phyloP scores from a whole-genome alignment of 805 yeast genomes.

The Martiniozyma abietophila region DNA sequence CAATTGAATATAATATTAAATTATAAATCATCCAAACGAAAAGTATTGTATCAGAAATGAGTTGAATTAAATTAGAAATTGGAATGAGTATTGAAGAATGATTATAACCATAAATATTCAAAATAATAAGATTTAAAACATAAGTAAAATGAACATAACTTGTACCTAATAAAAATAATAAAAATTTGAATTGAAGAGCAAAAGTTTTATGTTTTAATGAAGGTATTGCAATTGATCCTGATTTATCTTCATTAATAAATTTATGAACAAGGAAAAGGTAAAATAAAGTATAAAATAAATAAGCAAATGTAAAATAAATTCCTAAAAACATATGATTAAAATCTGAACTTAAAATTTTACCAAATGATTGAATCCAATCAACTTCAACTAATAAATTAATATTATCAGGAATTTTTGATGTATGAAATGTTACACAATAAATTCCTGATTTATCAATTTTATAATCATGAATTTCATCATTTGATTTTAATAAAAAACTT shows the following conservation, averaged over 20 bases:
- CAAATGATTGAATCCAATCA: slow-evolving; percentile 28
- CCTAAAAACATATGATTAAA: slow-evolving; percentile 20
- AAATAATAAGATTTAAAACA: slow-evolving; percentile 11
- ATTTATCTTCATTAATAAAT: slow-evolving; percentile 11
- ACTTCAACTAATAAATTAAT: slow-evolving; percentile 15
- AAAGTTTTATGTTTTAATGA: slow-evolving; percentile 15
- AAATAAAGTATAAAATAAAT: slow-evolving; percentile 11
- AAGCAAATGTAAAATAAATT: slow-evolving; percentile 16
- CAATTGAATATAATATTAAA: slow-evolving; percentile 23
- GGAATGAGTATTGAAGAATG: slow-evolving; percentile 15
- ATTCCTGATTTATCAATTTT: slow-evolving; percentile 16
- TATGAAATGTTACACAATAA: slow-evolving; percentile 22
- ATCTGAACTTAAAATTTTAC: slow-evolving; percentile 23
- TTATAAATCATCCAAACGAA: slow-evolving; percentile 27
- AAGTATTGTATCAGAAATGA: slow-evolving; percentile 19
- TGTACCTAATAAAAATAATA: slow-evolving; percentile 15
- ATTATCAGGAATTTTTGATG: slow-evolving; percentile 11
- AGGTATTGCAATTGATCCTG: slow-evolving; percentile 16
- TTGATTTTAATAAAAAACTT: slow-evolving; percentile 11
- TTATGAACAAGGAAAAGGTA: slow-evolving; percentile 14
- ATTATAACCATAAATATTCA: slow-evolving; percentile 23
- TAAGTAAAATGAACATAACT: slow-evolving; percentile 15
- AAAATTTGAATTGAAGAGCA: slow-evolving; percentile 21
- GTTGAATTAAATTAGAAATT: slow-evolving; percentile 15
- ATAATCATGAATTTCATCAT: slow-evolving; percentile 9